Evolutionary conservation across 495 filamentous ascomycete genomes (phyloP).

Genomic region (Penicillium pulvis): DNA sequence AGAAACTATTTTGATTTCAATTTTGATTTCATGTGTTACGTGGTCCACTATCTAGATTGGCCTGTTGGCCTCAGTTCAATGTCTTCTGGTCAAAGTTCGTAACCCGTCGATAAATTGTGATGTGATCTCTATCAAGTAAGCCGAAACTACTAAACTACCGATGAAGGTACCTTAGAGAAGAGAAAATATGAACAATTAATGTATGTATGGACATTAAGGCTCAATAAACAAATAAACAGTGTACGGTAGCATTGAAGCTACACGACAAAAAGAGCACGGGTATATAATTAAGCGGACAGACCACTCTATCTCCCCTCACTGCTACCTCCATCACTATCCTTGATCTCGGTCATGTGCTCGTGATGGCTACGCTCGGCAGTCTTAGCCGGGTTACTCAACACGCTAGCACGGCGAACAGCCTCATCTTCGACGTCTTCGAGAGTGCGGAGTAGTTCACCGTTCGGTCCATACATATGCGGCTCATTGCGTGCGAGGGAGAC

Average conservation of each 20-base stretch:
- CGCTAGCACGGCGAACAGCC: slow-evolving; percentile 37
- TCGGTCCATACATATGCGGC: slow-evolving; percentile 69
- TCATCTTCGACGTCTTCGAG: slow-evolving; percentile 40
- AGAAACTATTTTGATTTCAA: too few relatives aligned
- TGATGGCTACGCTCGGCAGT: slow-evolving; percentile 12
- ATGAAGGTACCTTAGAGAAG: too few relatives aligned
- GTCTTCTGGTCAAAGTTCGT: too few relatives aligned
- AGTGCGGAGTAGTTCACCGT: slow-evolving; percentile 60
- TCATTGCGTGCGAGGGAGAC: slow-evolving; percentile 60
- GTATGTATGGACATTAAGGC: too few relatives aligned
- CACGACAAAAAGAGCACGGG: neutral
- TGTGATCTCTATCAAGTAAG: too few relatives aligned
- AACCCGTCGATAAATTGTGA: too few relatives aligned
- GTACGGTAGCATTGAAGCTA: neutral
- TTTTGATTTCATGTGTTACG: too few relatives aligned
- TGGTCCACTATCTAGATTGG: too few relatives aligned
- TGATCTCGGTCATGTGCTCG: slow-evolving; percentile 27
- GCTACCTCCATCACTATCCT: slow-evolving; percentile 34
- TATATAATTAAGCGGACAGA: neutral
- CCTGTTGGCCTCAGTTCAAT: too few relatives aligned
- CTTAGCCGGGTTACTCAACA: slow-evolving; percentile 25
- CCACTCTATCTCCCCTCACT: slow-evolving; percentile 29
- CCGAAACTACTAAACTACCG: too few relatives aligned
- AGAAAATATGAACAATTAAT: too few relatives aligned
- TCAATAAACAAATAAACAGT: too few relatives aligned